Evolutionary conservation across 2,329 filamentous ascomycete genomes (phyloP).

Genomic region (Trichoderma pleuroti): DNA sequence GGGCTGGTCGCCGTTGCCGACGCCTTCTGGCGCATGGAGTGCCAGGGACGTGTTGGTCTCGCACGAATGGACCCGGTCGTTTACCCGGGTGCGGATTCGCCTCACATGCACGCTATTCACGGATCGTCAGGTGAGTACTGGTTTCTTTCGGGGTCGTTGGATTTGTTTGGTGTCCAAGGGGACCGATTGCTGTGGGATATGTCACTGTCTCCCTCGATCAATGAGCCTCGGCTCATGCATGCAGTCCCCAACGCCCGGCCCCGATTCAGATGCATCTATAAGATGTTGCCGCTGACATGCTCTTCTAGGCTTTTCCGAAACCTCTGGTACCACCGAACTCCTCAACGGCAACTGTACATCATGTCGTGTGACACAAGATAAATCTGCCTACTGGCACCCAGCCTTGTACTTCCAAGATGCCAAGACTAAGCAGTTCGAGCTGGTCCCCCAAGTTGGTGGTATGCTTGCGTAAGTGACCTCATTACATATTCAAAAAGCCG

Average conservation of each 20-base stretch:
- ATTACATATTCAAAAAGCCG: background rate
- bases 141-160: constrained; percentile 22
- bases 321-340: constrained; percentile 56
- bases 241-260: background rate
- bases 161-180: background rate
- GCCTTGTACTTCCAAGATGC: constrained; percentile 70
- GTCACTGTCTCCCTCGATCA: background rate
- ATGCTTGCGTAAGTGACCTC: constrained; percentile 70
- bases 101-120: constrained; percentile 72
- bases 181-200: background rate
- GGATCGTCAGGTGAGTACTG: constrained; percentile 66
- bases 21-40: constrained; percentile 91
- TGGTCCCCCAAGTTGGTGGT: constrained; percentile 73
- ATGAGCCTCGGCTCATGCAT: background rate
- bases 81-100: constrained; percentile 53
- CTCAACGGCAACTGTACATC: constrained; percentile 68
- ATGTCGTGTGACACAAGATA: constrained; percentile 74
- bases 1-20: constrained; percentile 41
- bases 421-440: constrained; percentile 59
- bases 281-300: constrained; percentile 21
- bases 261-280: background rate
- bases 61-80: constrained; percentile 77
- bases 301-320: constrained; percentile 59
- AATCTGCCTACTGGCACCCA: constrained; percentile 86
- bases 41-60: constrained; percentile 64